Evolutionary conservation across 768 basidiomycete species (phyloP), one percentile per base, ranked within the genome.

Genomic region (Suillus discolor): DNA sequence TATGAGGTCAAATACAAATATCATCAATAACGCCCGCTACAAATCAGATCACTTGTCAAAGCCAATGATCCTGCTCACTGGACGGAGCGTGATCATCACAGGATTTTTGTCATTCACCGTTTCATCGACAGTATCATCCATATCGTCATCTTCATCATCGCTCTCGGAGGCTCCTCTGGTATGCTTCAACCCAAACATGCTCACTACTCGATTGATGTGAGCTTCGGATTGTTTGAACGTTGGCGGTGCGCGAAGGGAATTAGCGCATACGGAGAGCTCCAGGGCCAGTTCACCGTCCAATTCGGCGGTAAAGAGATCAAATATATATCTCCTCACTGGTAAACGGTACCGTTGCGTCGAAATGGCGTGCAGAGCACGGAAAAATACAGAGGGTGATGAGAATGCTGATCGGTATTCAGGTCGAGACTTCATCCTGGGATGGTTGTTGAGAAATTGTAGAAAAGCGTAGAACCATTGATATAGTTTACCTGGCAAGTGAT

Each of bases 221-320:
- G 80, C 81, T 65, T 80, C 79, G 9, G 82, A 77, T 57, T 81
- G 76, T 65, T 81, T 82, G 72, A 80, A 80, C 11, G 74, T 77
- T 0, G 80, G 81, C 64, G 79, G 79, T 16, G 83, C 83, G 66
- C 82, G 83, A 54, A 92, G 79, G 12, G 80, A 75, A 49, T 80
- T 75, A 1, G 84, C 84, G 53, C 82, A 85, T 36, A 85, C 85
- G 23, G 78, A 79, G 39, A 95, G 79, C 28, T 81, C 79, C 61
- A 78, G 79, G 49, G 90, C 84, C 44, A 89, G 78, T 49, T 88
- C 84, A 45, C 81, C 80, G 69, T 92, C 87, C 61, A 97, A 78
- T 47, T 91, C 89, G 62, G 96, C 79, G 71, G 90, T 91, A 82
- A 99, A 99, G 7, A 98, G 82, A 66, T 99, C 97, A 66, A 98